A percentile compares a stretch with the other conserved stretches of the same genome.
Evolutionary conservation across 352 stramenopile genomes (phyloP).

Genomic region (Pythium sp.): DNA sequence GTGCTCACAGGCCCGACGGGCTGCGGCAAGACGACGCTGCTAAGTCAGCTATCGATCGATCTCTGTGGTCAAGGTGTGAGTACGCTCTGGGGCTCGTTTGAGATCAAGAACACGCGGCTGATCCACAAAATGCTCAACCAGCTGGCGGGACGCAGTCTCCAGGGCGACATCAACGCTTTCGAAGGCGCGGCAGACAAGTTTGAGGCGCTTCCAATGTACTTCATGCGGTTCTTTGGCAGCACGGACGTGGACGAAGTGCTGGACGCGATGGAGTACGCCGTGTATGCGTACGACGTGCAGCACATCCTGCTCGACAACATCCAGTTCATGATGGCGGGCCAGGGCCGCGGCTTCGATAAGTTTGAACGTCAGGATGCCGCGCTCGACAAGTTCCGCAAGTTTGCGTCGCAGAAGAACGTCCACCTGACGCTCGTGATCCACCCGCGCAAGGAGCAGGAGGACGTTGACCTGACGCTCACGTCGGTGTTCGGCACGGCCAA

Average conservation of each 20-base stretch:
- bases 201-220: constrained; percentile 95
- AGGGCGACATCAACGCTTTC: constrained; percentile 74
- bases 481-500: constrained; percentile 99
- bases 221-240: constrained; percentile 98
- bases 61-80: constrained; percentile 95
- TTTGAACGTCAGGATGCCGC: constrained; percentile 92
- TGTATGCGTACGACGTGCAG: constrained; percentile 98
- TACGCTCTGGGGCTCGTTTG: constrained; percentile 98
- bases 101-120: constrained; percentile 98
- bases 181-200: constrained; percentile 87
- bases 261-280: constrained; percentile 98
- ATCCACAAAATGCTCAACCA: constrained; percentile 98
- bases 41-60: constrained; percentile 90
- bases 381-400: constrained; percentile 96
- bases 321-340: constrained; percentile 98
- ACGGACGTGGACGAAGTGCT: constrained; percentile 94
- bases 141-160: constrained; percentile 69
- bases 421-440: constrained; percentile 99
- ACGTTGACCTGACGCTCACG: constrained; percentile 89
- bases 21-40: constrained; percentile 93
- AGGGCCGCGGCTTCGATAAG: constrained; percentile 85
- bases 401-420: constrained; percentile 97
- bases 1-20: constrained; percentile 98
- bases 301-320: constrained; percentile 99
- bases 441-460: constrained; percentile 97